Evolutionary conservation across 352 stramenopile species (phyloP).

Genomic region (Phytophthora constricta): DNA sequence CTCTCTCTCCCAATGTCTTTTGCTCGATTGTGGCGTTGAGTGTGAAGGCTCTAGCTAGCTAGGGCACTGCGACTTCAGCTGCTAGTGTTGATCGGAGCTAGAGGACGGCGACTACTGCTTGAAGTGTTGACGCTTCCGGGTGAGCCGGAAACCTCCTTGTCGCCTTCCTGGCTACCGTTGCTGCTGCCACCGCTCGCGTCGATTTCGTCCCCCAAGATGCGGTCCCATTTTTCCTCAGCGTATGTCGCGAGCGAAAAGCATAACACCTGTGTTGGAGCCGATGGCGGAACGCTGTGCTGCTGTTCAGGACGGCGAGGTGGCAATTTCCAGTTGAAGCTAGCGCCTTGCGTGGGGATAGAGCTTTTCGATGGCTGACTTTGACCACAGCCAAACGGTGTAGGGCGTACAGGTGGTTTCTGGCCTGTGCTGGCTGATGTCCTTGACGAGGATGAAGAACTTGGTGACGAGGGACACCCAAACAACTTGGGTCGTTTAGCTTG

Average conservation of each 20-base stretch:
- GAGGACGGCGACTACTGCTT: conserved; percentile 18
- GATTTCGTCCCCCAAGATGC: conserved; percentile 57
- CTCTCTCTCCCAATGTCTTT: conserved; percentile 3
- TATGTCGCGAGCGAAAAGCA: conserved; percentile 37
- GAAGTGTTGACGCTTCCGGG: conserved; percentile 12
- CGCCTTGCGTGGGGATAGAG: not conserved
- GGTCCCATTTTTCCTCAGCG: conserved; percentile 81
- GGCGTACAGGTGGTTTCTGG: conserved; percentile 30
- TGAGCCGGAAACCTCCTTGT: conserved; percentile 8
- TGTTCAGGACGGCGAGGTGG: conserved; percentile 26
- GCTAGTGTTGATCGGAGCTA: conserved; percentile 19
- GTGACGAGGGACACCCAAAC: conserved; percentile 18
- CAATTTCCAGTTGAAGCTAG: conserved; percentile 22
- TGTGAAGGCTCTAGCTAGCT: conserved; percentile 12
- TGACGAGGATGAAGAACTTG: conserved; percentile 24
- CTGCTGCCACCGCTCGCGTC: conserved; percentile 17
- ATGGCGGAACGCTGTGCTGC: conserved; percentile 9
- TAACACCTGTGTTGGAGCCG: conserved; percentile 16
- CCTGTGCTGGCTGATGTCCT: conserved; percentile 23
- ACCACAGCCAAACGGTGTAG: conserved; percentile 37
- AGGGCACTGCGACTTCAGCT: not conserved
- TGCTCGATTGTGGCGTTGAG: conserved; percentile 27
- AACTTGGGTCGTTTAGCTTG: conserved; percentile 32
- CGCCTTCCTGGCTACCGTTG: conserved; percentile 20
- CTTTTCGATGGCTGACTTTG: not conserved